A percentile compares a stretch with the other conserved stretches of the same genome.
phyloP scores from a whole-genome alignment of 352 stramenopile genomes.

The Chrysophaeum taylorii region DNA sequence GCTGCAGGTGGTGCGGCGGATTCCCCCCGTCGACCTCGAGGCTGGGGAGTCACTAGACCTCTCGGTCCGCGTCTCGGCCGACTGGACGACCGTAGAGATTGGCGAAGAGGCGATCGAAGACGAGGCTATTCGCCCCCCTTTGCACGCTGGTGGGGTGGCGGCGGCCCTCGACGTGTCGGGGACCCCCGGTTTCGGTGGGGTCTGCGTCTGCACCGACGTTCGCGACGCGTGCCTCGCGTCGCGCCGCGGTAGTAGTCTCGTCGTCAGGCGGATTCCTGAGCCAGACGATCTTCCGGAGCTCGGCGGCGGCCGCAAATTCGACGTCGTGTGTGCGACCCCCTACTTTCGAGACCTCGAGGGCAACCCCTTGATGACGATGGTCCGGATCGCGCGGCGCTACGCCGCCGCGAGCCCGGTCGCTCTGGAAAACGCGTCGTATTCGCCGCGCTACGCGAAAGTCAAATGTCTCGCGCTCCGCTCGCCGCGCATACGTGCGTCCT shows the following conservation, averaged over 20 bases:
- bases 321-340: neutral
- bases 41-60: neutral
- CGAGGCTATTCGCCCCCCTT: neutral
- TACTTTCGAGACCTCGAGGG: constrained; percentile 3
- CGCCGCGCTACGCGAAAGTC: too few species aligned
- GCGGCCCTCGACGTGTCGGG: neutral
- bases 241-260: neutral
- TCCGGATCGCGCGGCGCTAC: constrained; percentile 8
- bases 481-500: too few species aligned
- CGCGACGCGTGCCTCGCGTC: neutral
- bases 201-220: neutral
- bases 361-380: neutral
- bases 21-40: neutral
- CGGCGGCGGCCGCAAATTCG: too few species aligned
- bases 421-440: too few species aligned
- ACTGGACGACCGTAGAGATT: too few species aligned
- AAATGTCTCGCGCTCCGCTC: too few species aligned
- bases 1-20: neutral
- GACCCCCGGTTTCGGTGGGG: neutral
- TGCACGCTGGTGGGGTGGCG: neutral
- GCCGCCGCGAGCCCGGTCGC: too few species aligned
- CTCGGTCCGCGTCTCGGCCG: too few species aligned
- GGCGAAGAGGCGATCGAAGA: neutral
- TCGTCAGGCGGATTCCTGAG: neutral
- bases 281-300: neutral